phyloP scores from a whole-genome alignment of 176 grass and related monocot genomes.

The Lolium rigidum region DNA sequence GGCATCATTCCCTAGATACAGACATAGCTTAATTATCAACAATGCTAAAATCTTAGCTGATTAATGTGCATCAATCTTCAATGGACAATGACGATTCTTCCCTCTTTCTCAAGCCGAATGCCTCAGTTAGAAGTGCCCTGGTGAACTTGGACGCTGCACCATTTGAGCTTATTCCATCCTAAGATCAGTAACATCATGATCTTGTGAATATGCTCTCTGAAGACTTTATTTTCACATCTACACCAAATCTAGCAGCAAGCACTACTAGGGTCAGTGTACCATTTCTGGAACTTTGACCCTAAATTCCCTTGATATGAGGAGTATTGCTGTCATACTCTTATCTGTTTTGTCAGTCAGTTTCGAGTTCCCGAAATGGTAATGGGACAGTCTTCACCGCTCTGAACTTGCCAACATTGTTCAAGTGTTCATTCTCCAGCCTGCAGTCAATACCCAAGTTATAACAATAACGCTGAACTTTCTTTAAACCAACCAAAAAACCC shows the following conservation, averaged over 20 bases:
- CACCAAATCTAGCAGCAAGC: slow-evolving; percentile 27
- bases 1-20: slow-evolving; percentile 32
- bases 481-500: background rate
- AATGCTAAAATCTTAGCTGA: slow-evolving; percentile 43
- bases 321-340: background rate
- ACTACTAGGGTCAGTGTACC: slow-evolving; percentile 4
- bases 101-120: slow-evolving; percentile 30
- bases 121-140: slow-evolving; percentile 17
- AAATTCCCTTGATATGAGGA: slow-evolving; percentile 39
- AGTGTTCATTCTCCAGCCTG: slow-evolving; percentile 22
- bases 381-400: slow-evolving; percentile 46
- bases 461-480: background rate
- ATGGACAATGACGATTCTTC: slow-evolving; percentile 35
- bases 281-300: slow-evolving; percentile 29
- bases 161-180: slow-evolving; percentile 51
- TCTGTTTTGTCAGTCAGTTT: slow-evolving; percentile 57
- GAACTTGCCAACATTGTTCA: too few species aligned
- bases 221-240: slow-evolving; percentile 47
- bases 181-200: slow-evolving; percentile 26
- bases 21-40: slow-evolving; percentile 29
- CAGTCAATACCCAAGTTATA: slow-evolving; percentile 24
- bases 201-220: slow-evolving; percentile 40
- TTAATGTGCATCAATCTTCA: slow-evolving; percentile 40
- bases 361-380: slow-evolving; percentile 76
- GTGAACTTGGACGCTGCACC: background rate